A percentile compares a stretch with the other conserved stretches of the same genome.
Conservation (phyloP, 2,329 filamentous ascomycete genomes). For the Escovopsis weberi region DNA sequence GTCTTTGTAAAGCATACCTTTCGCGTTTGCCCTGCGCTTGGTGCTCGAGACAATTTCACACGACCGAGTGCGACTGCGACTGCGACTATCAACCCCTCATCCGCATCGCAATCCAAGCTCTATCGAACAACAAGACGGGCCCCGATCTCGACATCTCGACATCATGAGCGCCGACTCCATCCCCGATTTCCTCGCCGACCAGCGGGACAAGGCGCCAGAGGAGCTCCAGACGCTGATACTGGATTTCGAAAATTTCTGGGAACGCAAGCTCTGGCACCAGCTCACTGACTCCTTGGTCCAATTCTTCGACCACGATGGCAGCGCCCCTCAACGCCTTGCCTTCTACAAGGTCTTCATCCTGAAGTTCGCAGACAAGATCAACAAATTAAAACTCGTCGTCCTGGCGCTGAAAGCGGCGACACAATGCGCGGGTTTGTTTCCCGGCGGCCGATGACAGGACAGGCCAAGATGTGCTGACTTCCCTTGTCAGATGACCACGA, state of each 20-base stretch:
- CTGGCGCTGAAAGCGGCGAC: conserved; percentile 76
- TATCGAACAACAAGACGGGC: neutral
- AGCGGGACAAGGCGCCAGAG: conserved; percentile 75
- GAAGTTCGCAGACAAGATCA: conserved; percentile 96
- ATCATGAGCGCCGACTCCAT: conserved; percentile 77
- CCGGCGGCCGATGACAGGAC: no score
- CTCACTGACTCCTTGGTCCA: conserved; percentile 77
- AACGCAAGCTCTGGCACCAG: conserved; percentile 98
- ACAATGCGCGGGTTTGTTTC: conserved; percentile 56
- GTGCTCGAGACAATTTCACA: neutral
- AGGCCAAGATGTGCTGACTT: conserved; percentile 6
- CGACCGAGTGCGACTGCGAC: neutral
- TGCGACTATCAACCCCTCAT: neutral
- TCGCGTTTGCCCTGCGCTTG: neutral
- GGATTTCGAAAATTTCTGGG: conserved; percentile 92
- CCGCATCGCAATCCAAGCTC: neutral
- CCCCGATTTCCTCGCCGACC: conserved; percentile 79
- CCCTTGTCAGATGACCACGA: conserved; percentile 61
- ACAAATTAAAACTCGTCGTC: conserved; percentile 91
- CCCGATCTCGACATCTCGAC: neutral
- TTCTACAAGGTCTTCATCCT: conserved; percentile 93
- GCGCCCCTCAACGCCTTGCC: conserved; percentile 67
- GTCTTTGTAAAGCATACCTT: neutral
- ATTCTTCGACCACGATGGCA: conserved; percentile 75
- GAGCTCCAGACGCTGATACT: conserved; percentile 81